phyloP scores from a whole-genome alignment of 2,329 filamentous ascomycete genomes.

The Dactylonectria macrodidyma region DNA sequence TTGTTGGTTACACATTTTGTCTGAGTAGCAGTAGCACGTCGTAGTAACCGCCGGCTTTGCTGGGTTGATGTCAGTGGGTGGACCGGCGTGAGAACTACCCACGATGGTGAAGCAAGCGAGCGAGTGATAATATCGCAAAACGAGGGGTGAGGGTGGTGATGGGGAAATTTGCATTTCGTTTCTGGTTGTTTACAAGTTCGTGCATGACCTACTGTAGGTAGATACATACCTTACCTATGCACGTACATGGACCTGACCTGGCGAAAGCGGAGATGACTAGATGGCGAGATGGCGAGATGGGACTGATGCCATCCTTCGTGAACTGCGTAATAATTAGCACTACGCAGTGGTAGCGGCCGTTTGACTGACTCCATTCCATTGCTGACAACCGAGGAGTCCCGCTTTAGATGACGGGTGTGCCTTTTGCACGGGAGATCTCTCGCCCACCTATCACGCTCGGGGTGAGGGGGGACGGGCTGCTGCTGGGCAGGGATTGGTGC shows the following conservation, averaged over 20 bases:
- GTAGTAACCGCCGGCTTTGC: not conserved
- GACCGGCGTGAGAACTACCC: constrained; percentile 15
- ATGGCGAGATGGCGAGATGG: constrained; percentile 1
- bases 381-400: constrained; percentile 5
- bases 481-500: constrained; percentile 19
- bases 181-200: constrained; percentile 19
- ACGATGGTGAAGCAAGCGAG: constrained; percentile 13
- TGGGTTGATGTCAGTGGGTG: constrained; percentile 11
- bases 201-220: not conserved
- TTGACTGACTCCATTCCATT: not conserved
- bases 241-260: not conserved
- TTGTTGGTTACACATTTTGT: not conserved
- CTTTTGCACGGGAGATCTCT: constrained; percentile 47
- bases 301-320: constrained; percentile 5
- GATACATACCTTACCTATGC: not conserved
- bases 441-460: constrained; percentile 46
- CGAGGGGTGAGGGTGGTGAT: not conserved
- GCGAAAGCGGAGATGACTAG: constrained; percentile 5
- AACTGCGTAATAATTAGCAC: not conserved
- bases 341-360: not conserved
- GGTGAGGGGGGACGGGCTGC: constrained; percentile 11
- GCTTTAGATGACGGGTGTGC: constrained; percentile 17
- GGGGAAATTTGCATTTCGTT: constrained; percentile 17
- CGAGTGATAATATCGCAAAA: not conserved
- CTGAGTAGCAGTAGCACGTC: no score